Percentiles rank a stretch among this genome's conserved stretches.
phyloP scores from a whole-genome alignment of 2,329 filamentous ascomycete species.

The Aspergillus jensenii region DNA sequence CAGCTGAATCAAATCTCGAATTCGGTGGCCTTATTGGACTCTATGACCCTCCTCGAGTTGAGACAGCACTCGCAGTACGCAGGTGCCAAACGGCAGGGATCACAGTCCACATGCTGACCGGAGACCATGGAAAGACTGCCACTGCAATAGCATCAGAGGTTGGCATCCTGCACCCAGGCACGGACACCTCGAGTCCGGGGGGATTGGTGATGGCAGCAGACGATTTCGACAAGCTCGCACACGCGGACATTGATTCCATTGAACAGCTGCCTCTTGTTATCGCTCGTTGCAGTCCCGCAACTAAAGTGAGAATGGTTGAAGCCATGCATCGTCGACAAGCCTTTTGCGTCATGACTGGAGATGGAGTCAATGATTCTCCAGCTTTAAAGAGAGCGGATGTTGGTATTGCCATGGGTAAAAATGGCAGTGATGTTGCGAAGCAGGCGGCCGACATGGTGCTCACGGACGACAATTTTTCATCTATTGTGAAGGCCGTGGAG shows the following conservation, averaged over 20 bases:
- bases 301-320: conserved; percentile 56
- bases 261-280: conserved; percentile 57
- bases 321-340: conserved; percentile 46
- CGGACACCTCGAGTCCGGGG: conserved; percentile 38
- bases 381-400: conserved; percentile 60
- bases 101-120: conserved; percentile 64
- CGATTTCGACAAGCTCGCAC: conserved; percentile 55
- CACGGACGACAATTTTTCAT: conserved; percentile 55
- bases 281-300: conserved; percentile 58
- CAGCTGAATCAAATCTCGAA: conserved; percentile 62
- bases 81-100: conserved; percentile 63
- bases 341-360: conserved; percentile 57
- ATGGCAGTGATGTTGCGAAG: conserved; percentile 61
- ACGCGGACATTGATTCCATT: conserved; percentile 49
- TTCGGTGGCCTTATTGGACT: conserved; percentile 66
- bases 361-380: conserved; percentile 61
- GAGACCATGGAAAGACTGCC: conserved; percentile 64
- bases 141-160: conserved; percentile 67
- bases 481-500: conserved; percentile 59
- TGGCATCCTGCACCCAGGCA: conserved; percentile 51
- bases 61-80: conserved; percentile 60
- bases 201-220: conserved; percentile 59
- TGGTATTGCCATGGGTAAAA: conserved; percentile 62
- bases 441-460: conserved; percentile 60
- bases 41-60: conserved; percentile 62